Conservation (phyloP, 306 rosid species). For the Dicorynia guianensis region DNA sequence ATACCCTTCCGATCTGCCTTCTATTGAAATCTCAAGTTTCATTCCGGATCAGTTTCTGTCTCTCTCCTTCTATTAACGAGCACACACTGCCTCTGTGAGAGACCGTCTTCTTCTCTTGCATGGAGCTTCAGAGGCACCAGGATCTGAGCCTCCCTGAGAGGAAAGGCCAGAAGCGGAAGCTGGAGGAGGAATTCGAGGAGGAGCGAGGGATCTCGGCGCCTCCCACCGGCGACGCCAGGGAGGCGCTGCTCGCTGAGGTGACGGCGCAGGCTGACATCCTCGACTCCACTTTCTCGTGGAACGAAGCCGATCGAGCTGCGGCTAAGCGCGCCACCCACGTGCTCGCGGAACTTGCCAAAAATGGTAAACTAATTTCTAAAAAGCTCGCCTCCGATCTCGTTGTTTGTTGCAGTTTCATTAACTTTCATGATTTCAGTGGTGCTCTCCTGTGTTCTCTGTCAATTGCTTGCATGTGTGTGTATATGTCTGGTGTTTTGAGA, state of each 20-base stretch:
- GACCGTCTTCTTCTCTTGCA: slow-evolving; percentile 24
- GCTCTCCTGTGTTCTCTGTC: not conserved
- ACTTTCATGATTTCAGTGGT: not conserved
- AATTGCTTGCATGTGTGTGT: not conserved
- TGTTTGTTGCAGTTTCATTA: not conserved
- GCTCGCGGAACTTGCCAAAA: slow-evolving; percentile 89
- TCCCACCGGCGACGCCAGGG: slow-evolving; percentile 65
- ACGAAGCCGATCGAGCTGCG: slow-evolving; percentile 74
- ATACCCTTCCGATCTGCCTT: slow-evolving; percentile 49
- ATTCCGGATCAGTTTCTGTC: slow-evolving; percentile 46
- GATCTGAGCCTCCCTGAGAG: slow-evolving; percentile 72
- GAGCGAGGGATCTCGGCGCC: slow-evolving; percentile 63
- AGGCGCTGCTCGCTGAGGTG: slow-evolving; percentile 66
- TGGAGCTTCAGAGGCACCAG: slow-evolving; percentile 66
- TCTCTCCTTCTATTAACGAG: slow-evolving; percentile 9
- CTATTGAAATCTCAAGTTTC: slow-evolving; percentile 41
- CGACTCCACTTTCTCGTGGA: slow-evolving; percentile 67
- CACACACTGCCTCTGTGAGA: slow-evolving; percentile 16
- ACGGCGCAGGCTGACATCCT: slow-evolving; percentile 66
- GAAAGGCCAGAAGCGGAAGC: slow-evolving; percentile 89
- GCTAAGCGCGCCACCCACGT: slow-evolving; percentile 89
- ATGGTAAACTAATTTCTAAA: slow-evolving; percentile 52
- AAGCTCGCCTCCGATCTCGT: slow-evolving; percentile 39
- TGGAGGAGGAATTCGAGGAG: slow-evolving; percentile 71
- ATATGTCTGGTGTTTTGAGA: not conserved